phyloP scores from a whole-genome alignment of 2,329 filamentous ascomycete species.

The Calonectria multiphialidica region DNA sequence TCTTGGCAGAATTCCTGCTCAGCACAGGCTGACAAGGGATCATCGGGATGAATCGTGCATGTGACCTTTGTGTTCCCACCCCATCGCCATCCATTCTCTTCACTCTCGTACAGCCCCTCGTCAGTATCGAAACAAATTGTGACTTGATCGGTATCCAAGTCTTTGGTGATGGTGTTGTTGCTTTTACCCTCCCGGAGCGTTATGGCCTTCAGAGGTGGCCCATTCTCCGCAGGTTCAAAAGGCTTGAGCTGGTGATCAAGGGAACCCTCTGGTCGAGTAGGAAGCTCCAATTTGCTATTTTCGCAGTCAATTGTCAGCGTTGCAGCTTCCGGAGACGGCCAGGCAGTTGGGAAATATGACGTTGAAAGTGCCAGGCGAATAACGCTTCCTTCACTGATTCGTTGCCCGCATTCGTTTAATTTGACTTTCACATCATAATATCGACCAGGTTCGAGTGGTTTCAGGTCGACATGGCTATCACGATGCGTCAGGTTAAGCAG shows the following conservation, averaged over 20 bases:
- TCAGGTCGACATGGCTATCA: constrained; percentile 9
- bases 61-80: constrained; percentile 5
- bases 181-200: background rate
- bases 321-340: constrained; percentile 8
- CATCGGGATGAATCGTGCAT: constrained; percentile 1
- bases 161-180: background rate
- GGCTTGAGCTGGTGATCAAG: background rate
- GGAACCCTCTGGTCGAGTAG: background rate
- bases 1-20: constrained; percentile 9
- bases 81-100: constrained; percentile 13
- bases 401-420: constrained; percentile 11
- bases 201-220: background rate
- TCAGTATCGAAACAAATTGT: background rate
- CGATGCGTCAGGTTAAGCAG: constrained; percentile 15
- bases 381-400: background rate
- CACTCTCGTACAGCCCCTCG: constrained; percentile 9
- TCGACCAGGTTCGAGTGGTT: background rate
- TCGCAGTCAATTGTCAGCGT: constrained; percentile 6
- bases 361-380: constrained; percentile 2
- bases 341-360: constrained; percentile 8
- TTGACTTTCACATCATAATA: constrained; percentile 6
- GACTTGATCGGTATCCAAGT: constrained; percentile 2
- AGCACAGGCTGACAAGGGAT: constrained; percentile 2
- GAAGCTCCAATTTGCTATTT: constrained; percentile 2
- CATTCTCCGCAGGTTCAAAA: constrained; percentile 5